Evolutionary conservation across 805 yeast species (phyloP), one percentile per base, ranked within the genome.

Genomic region (Teunomyces gatunensis): DNA sequence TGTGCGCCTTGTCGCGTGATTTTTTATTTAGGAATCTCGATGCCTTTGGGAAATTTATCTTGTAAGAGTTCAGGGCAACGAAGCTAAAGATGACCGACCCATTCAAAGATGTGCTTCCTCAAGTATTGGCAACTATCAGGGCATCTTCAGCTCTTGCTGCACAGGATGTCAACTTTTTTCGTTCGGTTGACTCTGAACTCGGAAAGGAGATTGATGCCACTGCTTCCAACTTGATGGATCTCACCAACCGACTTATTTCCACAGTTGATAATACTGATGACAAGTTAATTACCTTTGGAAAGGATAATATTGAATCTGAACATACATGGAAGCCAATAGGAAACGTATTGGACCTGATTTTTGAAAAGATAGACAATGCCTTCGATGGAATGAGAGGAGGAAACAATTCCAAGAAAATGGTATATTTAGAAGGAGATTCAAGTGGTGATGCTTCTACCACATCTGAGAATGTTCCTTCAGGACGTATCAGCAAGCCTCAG

Each of bases 131-230:
- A 9, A 69, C 84, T 3, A 80, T 87, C 34, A 72, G 95, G 50
- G 78, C 85, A 2, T 76, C 96, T 0, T 72, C 85, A 3, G 82
- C 87, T 2, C 64, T 91, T 37, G 86, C 87, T 2, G 80, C 89
- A 0, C 87, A 87, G 47, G 98, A 92, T 69, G 76, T 90, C n/a
- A 80, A 77, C 27, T 94, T 91, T 58, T 81, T 83, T 63, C 71
- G 75, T 40, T 81, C 87, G 41, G 59, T 89, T 10, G 92, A 88
- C 56, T 56, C 69, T 3, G 58, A 63, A 1, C 59, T 83, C 11
- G 65, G 74, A 6, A 52, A 58, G 0, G 59, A 73, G 11, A 61
- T 83, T 42, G 71, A 72, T 7, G 53, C 54, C 1, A 59, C 78
- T 0, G 73, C 83, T 3, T 60, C 64, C 12, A 63, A 70, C 17